Evolutionary conservation across 208 protist genomes (phyloP), one percentile per base, ranked within the genome.

Genomic region (Blechomonas ayalai): DNA sequence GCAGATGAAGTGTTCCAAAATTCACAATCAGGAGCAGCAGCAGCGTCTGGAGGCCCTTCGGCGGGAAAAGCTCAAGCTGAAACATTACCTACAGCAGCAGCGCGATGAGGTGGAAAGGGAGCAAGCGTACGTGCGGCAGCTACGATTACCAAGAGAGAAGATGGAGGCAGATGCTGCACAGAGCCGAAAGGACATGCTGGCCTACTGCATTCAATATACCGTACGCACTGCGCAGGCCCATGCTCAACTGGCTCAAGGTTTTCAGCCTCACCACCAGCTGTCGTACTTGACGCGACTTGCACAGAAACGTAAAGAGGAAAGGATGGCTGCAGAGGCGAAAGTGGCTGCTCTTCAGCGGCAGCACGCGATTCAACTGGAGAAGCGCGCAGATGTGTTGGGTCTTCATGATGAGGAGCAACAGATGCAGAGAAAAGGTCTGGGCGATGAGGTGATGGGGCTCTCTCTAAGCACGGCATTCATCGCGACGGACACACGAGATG

Each of bases 21-120:
- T 59, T 15, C 52, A 59, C 29, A 62, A 51, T 44, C 35, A 27
- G 24, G 41, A 57, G 48, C 45, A 59, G 31, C 42, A 43, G 4
- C 60, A 43, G 31, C 59, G 52, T 2, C 48, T 75, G 5, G 61
- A 73, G 8, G 59, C 57, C 5, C 53, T 78, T 10, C 66, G 47
- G 1, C 48, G 45, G 13, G 73, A 82, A 47, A 60, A 65, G 47
- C 19, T 42, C 3, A 66, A 72, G 29, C 24, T 73, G 18, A 29
- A 46, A 12, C 50, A 56, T 4, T 49, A 47, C 15, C 25, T 43
- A 3, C 39, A 41, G 4, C 40, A 59, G 29, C 63, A 62, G 22
- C 48, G 49, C 13, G 54, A 41, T 10, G 40, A 52, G 24, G 20
- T 52, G 22, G 46, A 43, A 18, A 40, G 28, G 2, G 32, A 43